These are phyloP conservation scores for Argentina anserina DNA, from an alignment of 306 rosid species.

Conservation along the genomic window DNA sequence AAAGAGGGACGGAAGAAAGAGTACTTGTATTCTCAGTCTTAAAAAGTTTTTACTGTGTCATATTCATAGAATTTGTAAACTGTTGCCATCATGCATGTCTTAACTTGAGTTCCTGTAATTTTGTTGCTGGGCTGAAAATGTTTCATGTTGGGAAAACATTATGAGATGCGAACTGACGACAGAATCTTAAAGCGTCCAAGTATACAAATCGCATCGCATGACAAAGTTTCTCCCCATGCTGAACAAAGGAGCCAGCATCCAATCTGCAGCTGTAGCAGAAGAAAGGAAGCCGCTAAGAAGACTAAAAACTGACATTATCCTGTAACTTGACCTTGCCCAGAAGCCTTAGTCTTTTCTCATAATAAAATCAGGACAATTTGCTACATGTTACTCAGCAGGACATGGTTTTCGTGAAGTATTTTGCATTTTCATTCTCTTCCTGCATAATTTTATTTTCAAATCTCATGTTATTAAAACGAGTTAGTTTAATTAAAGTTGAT, in stretches of 20 bases:
- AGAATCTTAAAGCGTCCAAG: not conserved
- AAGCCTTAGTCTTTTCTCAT: not conserved
- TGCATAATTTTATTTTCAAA: not conserved
- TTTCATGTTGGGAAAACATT: not conserved
- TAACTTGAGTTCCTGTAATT: not conserved
- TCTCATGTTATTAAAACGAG: constrained; percentile 12
- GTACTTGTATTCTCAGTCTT: not conserved
- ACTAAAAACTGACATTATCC: not conserved
- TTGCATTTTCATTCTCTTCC: not conserved
- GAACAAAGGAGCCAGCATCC: not conserved
- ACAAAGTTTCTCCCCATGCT: not conserved
- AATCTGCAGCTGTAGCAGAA: not conserved
- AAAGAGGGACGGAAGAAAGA: not conserved
- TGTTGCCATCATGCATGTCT: not conserved
- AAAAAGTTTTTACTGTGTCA: not conserved
- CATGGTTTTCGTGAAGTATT: not conserved
- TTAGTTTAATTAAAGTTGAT: constrained; percentile 13
- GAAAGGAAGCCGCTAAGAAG: not conserved
- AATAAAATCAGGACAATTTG: not conserved
- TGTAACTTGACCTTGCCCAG: not conserved
- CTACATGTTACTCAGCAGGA: not conserved
- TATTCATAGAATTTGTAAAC: not conserved
- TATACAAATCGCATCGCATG: not conserved
- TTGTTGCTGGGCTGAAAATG: not conserved
- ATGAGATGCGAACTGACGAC: not conserved